Base-by-base conservation (phyloP, 305 asterid genomes). In the Rubia tinctorum region DNA sequence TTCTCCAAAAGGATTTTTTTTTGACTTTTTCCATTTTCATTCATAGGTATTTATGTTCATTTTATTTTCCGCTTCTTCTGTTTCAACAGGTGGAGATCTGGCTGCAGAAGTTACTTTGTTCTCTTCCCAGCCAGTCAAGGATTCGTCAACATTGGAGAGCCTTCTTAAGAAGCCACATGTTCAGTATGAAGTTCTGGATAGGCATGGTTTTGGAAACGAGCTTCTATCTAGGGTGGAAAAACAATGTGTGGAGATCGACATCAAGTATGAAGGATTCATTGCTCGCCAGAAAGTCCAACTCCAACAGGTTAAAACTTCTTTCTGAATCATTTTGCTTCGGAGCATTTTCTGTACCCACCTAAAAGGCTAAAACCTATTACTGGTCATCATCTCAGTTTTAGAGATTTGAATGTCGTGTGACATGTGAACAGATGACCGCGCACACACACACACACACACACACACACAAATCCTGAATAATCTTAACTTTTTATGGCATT, bases 211-310 rank as follows among this genome's bases (percentile, higher is more conserved):
- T 83, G 98, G 99, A 81, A 95, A 81, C 86, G 80, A 84, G 73
- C 80, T 70, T 68, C 84, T 95, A 73, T 85, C 97, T 60, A 86
- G 82, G 80, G 67, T 88, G 76, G 99, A 95, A 73, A 95, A 95
- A 84, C 96, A 90, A 73, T 92, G 99, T 59, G 87, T 91, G 18
- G 99, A 95, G 87, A 87, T 90, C 77, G 99, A 95, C 80, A 95
- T 95, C 66, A 95, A 92, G 85, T 95, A 95, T 66, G 98, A 89
- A 79, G 99, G 99, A 58, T 95, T 95, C 85, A 95, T 95, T 71
- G 76, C 84, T 56, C 98, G 99, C 75, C 97, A 95, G 83, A 89
- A 90, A 79, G 88, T 39, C 79, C 97, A 90, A 85, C 96, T 95
- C 74, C 89, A 86, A 83, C 99, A 95, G 98, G 99, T 84, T 17